Conservation (phyloP, 129 eudicot species). For the Artemisia argyi region DNA sequence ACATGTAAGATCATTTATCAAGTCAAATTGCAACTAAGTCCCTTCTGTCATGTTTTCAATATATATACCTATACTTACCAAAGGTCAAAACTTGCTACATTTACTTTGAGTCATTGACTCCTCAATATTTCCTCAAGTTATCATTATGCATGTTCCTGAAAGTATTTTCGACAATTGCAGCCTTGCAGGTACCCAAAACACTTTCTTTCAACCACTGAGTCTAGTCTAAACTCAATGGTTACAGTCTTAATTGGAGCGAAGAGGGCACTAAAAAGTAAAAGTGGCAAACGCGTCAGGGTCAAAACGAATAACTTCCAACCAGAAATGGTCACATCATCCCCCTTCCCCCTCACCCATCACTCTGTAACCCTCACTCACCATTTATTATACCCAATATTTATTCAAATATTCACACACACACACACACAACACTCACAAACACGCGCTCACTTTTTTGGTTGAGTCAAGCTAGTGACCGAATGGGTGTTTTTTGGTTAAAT, state of each 20-base stretch:
- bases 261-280: background rate
- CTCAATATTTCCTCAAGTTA: background rate
- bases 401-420: no score
- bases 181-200: conserved; percentile 2
- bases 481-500: no score
- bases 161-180: conserved; percentile 15
- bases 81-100: background rate
- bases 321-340: no score
- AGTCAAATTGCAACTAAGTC: background rate
- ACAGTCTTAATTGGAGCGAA: background rate
- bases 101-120: background rate
- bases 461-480: no score
- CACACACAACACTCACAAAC: no score
- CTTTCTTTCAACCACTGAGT: background rate
- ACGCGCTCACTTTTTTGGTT: no score
- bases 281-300: background rate
- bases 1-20: conserved; percentile 28
- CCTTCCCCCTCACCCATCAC: no score
- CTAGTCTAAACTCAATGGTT: conserved; percentile 2
- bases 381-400: no score
- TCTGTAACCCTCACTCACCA: no score
- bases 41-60: background rate
- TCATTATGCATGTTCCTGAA: conserved; percentile 10
- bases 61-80: background rate
- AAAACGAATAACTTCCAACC: background rate